Evolutionary conservation across 225 moss, liverwort and hornwort genomes (phyloP).

Genomic region (Antitrichia curtipendula): DNA sequence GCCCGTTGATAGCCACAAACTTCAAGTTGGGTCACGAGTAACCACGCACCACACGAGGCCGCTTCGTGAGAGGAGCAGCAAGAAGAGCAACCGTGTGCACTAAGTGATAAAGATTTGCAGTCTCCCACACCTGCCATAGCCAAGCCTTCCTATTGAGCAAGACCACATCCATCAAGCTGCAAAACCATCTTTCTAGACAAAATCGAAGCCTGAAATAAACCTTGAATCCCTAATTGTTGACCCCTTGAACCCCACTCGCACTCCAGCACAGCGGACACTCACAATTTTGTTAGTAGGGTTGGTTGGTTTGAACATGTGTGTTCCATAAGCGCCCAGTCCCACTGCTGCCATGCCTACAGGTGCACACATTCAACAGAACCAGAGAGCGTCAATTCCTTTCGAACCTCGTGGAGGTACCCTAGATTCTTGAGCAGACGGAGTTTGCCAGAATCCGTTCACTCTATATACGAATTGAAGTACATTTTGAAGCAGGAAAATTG

Average conservation of each 20-base stretch:
- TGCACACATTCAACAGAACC: not conserved
- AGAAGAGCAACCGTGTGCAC: slow-evolving; percentile 79
- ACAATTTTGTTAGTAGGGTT: slow-evolving; percentile 55
- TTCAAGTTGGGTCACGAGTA: not conserved
- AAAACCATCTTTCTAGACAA: not conserved
- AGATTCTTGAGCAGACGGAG: not conserved
- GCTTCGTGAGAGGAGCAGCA: slow-evolving; percentile 68
- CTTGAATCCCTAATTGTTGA: not conserved
- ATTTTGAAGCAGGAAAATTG: not conserved
- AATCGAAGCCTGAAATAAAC: not conserved
- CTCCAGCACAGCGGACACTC: not conserved
- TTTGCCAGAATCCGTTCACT: not conserved
- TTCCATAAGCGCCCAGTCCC: slow-evolving; percentile 66
- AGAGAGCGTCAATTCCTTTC: not conserved
- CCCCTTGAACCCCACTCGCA: not conserved
- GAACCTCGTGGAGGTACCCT: not conserved
- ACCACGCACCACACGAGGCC: slow-evolving; percentile 56
- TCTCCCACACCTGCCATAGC: slow-evolving; percentile 56
- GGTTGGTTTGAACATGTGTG: slow-evolving; percentile 62
- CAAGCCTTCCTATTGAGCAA: not conserved
- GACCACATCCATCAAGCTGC: not conserved
- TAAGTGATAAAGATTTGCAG: slow-evolving; percentile 83
- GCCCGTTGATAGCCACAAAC: not conserved
- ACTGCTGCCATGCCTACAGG: slow-evolving; percentile 57
- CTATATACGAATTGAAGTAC: not conserved